Evolutionary conservation across 2,329 filamentous ascomycete species (phyloP), one percentile per base, ranked within the genome.

Genomic region (Penicillium fuscoglaucum): DNA sequence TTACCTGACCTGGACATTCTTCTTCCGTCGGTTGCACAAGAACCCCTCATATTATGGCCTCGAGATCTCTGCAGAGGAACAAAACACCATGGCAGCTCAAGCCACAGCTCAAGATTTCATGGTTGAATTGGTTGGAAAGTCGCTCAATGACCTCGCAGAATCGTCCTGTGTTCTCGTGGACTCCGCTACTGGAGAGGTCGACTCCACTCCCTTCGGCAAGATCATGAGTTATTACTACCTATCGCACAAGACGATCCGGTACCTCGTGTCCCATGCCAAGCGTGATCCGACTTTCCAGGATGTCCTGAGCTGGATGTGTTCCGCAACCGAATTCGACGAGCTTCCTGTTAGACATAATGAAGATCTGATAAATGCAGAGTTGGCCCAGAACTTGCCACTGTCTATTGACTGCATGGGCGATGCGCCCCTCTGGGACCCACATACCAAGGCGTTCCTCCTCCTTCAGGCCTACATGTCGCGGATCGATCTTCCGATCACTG

Each of bases 191-290:
- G 93, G 93, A 44, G 90, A 96, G 66, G 87, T 99, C 29, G 90
- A 96, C 66, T 82, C 93, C 0, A 98, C 95, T 0, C 88, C 93
- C 0, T 83, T 98, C 7, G 95, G 95, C 68, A 97, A 96, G 79
- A 98, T 99, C 71, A 97, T 98, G 91, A 96, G 90, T 74, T 99
- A 98, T 82, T 99, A 99, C 82, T 99, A 99, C 72, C 87, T 95
- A 48, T 96, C 93, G 0, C 95, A 99, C 79, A 90, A 90, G 76
- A 99, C 95, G 0, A 92, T 99, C 68, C 90, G 95, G 1, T 88
- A 91, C 68, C 84, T 99, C 7, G 86, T 90, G 62, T 83, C 85
- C 47, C 84, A 93, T 65, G 90, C 90, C 26, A 93, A 90, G 68
- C 84, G 87, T 0, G 79, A 87, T 19, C 91, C 90, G 1, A 86